Evolutionary conservation across 306 rosid species (phyloP), one percentile per base, ranked within the genome.

Genomic region (Vigna mungo): DNA sequence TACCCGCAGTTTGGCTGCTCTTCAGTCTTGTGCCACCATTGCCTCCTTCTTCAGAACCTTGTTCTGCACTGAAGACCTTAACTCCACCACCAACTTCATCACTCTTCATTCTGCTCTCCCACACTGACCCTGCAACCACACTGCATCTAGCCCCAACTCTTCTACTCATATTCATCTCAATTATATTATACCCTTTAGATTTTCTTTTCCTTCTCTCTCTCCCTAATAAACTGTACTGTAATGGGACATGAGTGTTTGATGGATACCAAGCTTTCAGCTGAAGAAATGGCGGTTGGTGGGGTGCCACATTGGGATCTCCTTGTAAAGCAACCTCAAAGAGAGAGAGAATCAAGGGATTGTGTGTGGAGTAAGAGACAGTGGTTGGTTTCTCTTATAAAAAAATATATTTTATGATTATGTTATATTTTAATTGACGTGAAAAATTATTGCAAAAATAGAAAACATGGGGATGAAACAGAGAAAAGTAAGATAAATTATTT

Each of bases 101-200:
- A 43, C 67, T 34, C 86, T 88, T 90, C 91, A 90, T 90, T 39
- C 97, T 90, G 78, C 89, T 92, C 83, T 92, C 96, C 97, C 96
- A 92, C 64, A 92, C 97, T 1, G 96, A 90, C 63, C 97, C 97
- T 27, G 92, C 87, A 56, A 82, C 91, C 52, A 90, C 92, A 27
- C 82, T 74, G n/a, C 83, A 66, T 43, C 84, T 77, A 8, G 36
- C 78, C 7, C 78, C 86, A 65, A 64, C 75, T 75, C 87, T 85
- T 77, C 90, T 77, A 12, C 86, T 75, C 76, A 71, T 81, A 65
- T 92, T 91, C 96, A 92, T 88, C 51, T 43, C 52, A 43, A 10
- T 7, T 6, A 30, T 30, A 30, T 25, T 25, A 6, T 58, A 63
- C 39, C 25, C 68, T 34, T 16, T 62, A 25, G 16, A 8, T 32